phyloP scores from a whole-genome alignment of 2,329 filamentous ascomycete species.

The Fusarium pilosicola region DNA sequence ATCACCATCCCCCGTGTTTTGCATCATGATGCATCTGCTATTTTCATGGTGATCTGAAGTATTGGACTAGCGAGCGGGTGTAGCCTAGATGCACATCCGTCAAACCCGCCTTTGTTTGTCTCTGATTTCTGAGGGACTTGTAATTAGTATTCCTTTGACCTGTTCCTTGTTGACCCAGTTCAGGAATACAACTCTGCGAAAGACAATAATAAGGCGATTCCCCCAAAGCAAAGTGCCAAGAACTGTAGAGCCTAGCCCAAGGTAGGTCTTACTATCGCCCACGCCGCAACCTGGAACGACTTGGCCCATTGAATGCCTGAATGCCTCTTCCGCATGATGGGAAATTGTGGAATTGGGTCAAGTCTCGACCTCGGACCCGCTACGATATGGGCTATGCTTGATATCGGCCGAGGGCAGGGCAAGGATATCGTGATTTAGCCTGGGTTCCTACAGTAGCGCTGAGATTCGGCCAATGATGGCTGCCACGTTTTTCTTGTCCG shows the following conservation, averaged over 20 bases:
- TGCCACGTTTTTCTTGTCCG: neutral
- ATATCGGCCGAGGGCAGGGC: constrained; percentile 11
- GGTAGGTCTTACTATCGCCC: constrained; percentile 48
- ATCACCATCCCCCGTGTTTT: neutral
- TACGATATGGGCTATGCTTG: neutral
- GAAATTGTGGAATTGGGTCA: neutral
- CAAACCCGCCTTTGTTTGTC: neutral
- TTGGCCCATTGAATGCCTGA: constrained; percentile 47
- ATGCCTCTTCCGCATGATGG: constrained; percentile 59
- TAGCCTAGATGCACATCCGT: neutral
- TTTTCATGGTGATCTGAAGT: no score
- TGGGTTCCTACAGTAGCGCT: constrained; percentile 28
- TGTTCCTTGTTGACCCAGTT: neutral
- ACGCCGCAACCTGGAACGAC: constrained; percentile 60
- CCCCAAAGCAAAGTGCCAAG: neutral
- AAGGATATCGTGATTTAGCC: neutral
- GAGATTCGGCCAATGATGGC: constrained; percentile 11
- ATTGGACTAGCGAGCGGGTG: neutral
- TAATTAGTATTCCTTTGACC: neutral
- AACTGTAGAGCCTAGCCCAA: neutral
- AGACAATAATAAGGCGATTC: neutral
- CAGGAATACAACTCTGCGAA: neutral
- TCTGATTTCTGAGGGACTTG: neutral
- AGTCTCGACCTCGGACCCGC: constrained; percentile 19
- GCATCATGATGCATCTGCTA: neutral